Conservation (phyloP, 352 stramenopile species). For the Pythium brachiatum region DNA sequence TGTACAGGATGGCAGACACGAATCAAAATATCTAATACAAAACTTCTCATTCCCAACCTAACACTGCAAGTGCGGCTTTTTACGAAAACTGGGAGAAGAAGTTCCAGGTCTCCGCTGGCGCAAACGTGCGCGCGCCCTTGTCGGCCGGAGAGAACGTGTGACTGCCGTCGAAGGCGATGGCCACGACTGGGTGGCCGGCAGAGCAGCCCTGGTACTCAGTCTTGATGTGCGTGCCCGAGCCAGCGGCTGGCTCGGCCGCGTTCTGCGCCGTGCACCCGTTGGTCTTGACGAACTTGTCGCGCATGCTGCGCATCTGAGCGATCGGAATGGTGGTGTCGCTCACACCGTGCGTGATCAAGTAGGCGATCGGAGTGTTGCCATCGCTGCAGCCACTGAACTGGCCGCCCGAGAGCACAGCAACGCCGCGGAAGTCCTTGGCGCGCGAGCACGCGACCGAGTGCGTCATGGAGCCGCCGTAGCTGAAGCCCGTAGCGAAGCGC, state of each 20-base stretch:
- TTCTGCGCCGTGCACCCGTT: conserved; percentile 30
- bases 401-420: conserved; percentile 25
- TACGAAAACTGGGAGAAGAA: conserved; percentile 19
- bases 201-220: conserved; percentile 32
- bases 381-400: conserved; percentile 24
- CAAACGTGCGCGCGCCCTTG: conserved; percentile 17
- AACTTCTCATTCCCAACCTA: too few relatives aligned
- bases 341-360: conserved; percentile 26
- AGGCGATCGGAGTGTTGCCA: conserved; percentile 18
- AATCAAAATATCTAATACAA: too few relatives aligned
- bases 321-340: conserved; percentile 26
- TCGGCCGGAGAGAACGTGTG: conserved; percentile 18
- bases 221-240: conserved; percentile 32
- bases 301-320: conserved; percentile 21
- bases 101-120: conserved; percentile 22
- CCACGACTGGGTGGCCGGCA: conserved; percentile 24
- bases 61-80: neutral
- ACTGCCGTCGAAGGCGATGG: conserved; percentile 29
- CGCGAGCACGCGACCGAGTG: conserved; percentile 28
- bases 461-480: conserved; percentile 28
- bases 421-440: conserved; percentile 24
- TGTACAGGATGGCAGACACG: too few relatives aligned
- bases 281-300: conserved; percentile 26
- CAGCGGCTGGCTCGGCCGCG: conserved; percentile 18
- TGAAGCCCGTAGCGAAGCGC: conserved; percentile 36